Evolutionary conservation across 2,329 filamentous ascomycete species (phyloP), one percentile per base, ranked within the genome.

Genomic region (Colletotrichum tanaceti): DNA sequence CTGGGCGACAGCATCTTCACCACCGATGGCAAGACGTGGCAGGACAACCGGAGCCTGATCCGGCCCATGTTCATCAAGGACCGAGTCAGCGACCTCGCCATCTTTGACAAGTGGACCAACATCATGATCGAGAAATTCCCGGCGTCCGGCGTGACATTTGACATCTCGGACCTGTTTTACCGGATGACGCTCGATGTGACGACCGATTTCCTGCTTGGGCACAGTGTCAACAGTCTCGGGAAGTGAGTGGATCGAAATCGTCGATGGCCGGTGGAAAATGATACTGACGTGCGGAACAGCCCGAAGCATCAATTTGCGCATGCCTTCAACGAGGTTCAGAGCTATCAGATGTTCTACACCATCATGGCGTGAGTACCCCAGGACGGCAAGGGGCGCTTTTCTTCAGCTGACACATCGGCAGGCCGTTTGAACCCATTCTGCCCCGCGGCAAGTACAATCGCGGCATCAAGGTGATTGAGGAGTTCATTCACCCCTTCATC

Each of bases 401-500:
- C 41, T 14, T 32, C 58, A 53, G 35, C 24, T 59, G 32, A 50
- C 41, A 9, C 14, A 5, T 0, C n/a, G 14, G 3, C 55, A 91
- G 89, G 3, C 87, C 90, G 0, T 79, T 93, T 43, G 85, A 85
- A 63, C 75, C 77, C 16, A 73, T 91, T 39, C 77, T 93, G 43
- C 87, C 90, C 0, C 87, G 86, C 46, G 82, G 80, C 46, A 78
- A 82, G 24, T 93, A 92, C 79, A 82, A 87, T 70, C 78, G 82
- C n/a, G 85, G 86, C n/a, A 84, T 94, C 67, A 84, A 85, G 58
- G 80, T 84, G 7, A 86, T 94, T 76, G 88, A 94, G 74, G 78
- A 85, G 18, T 94, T 94, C 76, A 86, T 93, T 9, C 84, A 87
- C 68, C 87, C 87, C 0, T 93, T 87, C 76, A 93, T 94, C 72